phyloP scores from a whole-genome alignment of 164 flowering plant species.

The Tetrastigma voinierianum region DNA sequence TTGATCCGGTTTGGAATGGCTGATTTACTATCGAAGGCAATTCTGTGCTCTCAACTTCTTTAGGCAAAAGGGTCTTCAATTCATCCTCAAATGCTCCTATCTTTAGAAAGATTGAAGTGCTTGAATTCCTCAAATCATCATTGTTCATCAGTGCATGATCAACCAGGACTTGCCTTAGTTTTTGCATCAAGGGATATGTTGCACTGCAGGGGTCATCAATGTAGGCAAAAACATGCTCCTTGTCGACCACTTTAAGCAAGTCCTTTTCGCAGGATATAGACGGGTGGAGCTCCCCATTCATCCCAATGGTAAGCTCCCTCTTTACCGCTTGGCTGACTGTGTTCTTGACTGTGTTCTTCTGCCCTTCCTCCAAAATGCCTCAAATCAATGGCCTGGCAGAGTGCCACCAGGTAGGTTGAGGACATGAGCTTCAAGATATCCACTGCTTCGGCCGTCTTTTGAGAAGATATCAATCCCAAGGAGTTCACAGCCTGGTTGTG shows the following conservation, averaged over 20 bases:
- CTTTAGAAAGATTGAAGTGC: constrained; percentile 46
- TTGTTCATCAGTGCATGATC: constrained; percentile 48
- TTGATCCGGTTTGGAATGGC: constrained; percentile 40
- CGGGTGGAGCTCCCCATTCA: constrained; percentile 58
- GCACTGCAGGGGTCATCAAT: constrained; percentile 58
- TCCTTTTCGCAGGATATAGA: constrained; percentile 62
- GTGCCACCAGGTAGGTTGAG: constrained; percentile 48
- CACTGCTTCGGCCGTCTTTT: constrained; percentile 59
- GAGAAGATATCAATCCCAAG: constrained; percentile 53
- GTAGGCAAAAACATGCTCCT: constrained; percentile 47
- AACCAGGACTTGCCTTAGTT: constrained; percentile 52
- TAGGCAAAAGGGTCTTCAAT: constrained; percentile 46
- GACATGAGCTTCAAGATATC: constrained; percentile 65
- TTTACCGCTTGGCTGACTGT: constrained; percentile 52
- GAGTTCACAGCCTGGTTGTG: constrained; percentile 76
- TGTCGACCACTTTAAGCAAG: constrained; percentile 53
- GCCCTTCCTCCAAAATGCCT: constrained; percentile 67
- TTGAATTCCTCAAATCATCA: constrained; percentile 32
- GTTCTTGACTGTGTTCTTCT: constrained; percentile 49
- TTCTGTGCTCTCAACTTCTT: constrained; percentile 49
- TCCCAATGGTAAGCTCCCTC: constrained; percentile 40
- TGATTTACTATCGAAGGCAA: constrained; percentile 26
- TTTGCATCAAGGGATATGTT: constrained; percentile 54
- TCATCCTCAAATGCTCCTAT: constrained; percentile 56
- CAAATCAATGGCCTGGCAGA: constrained; percentile 64